Conservation (phyloP, 371 early-diverging fungal species). For the Vairimorpha ceranae region DNA sequence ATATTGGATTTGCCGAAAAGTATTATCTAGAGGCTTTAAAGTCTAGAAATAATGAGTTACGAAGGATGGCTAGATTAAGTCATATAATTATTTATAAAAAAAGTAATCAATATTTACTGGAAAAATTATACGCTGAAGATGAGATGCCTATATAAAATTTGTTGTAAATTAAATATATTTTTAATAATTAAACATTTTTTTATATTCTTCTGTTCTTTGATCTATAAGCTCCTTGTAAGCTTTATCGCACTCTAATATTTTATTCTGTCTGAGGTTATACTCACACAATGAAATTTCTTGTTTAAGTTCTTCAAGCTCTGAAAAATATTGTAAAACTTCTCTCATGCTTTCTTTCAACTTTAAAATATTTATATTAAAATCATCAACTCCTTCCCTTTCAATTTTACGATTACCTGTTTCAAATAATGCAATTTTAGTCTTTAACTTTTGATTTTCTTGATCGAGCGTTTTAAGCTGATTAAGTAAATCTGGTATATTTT, state of each 20-base stretch:
- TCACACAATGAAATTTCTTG: not conserved
- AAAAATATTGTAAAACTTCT: not conserved
- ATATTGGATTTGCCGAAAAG: constrained; percentile 58
- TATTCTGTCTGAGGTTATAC: not conserved
- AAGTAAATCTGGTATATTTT: constrained; percentile 51
- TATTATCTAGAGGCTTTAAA: constrained; percentile 42
- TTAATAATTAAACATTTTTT: not conserved
- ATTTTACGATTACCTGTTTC: not conserved
- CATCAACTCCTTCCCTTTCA: not conserved
- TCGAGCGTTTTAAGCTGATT: constrained; percentile 44
- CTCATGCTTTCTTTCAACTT: not conserved
- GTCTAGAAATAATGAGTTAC: constrained; percentile 25
- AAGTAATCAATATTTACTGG: constrained; percentile 29
- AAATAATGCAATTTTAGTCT: constrained; percentile 28
- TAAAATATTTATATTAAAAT: not conserved
- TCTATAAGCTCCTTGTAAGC: not conserved
- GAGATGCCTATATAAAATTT: not conserved
- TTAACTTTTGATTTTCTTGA: constrained; percentile 55
- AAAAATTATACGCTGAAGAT: constrained; percentile 9
- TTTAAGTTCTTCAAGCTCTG: not conserved
- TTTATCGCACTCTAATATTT: not conserved
- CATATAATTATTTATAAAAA: constrained; percentile 50
- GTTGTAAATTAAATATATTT: no score
- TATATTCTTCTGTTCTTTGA: not conserved
- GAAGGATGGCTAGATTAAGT: constrained; percentile 47